Percentiles rank a stretch among this genome's conserved stretches.
These are phyloP conservation scores for Arachis monticola DNA, from an alignment of 331 rosid genomes.

Conservation along the genomic window DNA sequence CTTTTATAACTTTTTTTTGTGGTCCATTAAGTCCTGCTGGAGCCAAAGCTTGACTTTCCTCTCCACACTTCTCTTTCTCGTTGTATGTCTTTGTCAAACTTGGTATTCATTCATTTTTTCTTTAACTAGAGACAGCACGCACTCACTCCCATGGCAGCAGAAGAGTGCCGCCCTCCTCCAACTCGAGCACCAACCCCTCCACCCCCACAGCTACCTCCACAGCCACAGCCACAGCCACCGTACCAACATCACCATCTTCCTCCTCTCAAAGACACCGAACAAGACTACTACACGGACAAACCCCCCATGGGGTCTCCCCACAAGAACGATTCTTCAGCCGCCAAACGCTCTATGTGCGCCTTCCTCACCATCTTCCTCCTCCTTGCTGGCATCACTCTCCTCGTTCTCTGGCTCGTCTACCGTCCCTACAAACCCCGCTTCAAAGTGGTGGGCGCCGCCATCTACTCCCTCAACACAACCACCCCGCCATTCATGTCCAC, in stretches of 20 bases:
- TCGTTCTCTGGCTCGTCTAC: slow-evolving; percentile 86
- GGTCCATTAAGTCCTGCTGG: slow-evolving; percentile 34
- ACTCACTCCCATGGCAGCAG: slow-evolving; percentile 38
- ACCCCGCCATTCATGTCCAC: slow-evolving; percentile 60
- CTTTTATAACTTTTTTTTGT: slow-evolving; percentile 9
- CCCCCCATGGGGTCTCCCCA: background rate
- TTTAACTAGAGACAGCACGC: slow-evolving; percentile 20
- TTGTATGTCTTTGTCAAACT: slow-evolving; percentile 27
- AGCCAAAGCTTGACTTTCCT: slow-evolving; percentile 14
- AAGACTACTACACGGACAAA: slow-evolving; percentile 9
- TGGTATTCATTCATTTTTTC: background rate
- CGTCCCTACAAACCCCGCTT: slow-evolving; percentile 78
- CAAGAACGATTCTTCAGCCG: background rate
- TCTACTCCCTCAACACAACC: slow-evolving; percentile 68
- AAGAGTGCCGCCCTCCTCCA: background rate
- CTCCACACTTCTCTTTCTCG: slow-evolving; percentile 1
- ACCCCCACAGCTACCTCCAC: background rate
- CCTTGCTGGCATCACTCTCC: slow-evolving; percentile 52
- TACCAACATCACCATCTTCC: slow-evolving; percentile 2
- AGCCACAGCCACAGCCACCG: background rate
- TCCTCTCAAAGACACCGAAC: slow-evolving; percentile 2
- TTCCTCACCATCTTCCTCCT: slow-evolving; percentile 67
- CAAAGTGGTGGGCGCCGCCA: slow-evolving; percentile 68
- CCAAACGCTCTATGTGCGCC: slow-evolving; percentile 53
- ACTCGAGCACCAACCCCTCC: background rate